Percentiles rank a stretch among this genome's conserved stretches.
Conservation (phyloP, 2,329 filamentous ascomycete species). For the Fusarium siculi region DNA sequence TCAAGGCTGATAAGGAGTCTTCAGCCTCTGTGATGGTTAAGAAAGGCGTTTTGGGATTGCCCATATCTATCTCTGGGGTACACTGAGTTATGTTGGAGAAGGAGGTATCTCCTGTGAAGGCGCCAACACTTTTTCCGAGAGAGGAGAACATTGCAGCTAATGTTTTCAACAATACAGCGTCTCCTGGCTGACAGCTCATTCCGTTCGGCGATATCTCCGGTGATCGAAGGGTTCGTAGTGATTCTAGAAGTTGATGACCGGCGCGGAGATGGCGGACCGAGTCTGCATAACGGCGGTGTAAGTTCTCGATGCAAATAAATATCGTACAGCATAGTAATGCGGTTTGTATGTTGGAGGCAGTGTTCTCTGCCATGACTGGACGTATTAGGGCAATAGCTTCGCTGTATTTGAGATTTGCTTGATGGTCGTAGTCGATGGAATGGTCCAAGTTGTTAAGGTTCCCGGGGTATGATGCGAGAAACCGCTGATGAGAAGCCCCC, state of each 20-base stretch:
- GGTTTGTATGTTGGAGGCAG: slow-evolving; percentile 18
- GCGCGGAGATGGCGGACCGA: slow-evolving; percentile 36
- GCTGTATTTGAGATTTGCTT: slow-evolving; percentile 37
- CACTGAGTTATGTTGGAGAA: slow-evolving; percentile 26
- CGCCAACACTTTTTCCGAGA: slow-evolving; percentile 24
- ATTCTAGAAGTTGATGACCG: slow-evolving; percentile 24
- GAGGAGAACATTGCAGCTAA: slow-evolving; percentile 29
- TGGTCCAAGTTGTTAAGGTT: neutral
- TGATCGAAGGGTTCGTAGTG: neutral
- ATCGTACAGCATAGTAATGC: slow-evolving; percentile 39
- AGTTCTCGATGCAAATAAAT: slow-evolving; percentile 40
- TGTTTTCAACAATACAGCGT: slow-evolving; percentile 1
- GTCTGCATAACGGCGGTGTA: slow-evolving; percentile 36
- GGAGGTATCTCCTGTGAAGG: slow-evolving; percentile 27
- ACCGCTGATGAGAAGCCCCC: slow-evolving; percentile 5
- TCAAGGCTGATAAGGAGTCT: neutral
- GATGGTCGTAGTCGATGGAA: neutral
- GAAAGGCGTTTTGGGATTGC: slow-evolving; percentile 19
- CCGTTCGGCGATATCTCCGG: neutral
- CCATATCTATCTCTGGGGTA: neutral
- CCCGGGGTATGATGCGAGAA: neutral
- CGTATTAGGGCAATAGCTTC: slow-evolving; percentile 34
- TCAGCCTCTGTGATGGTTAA: slow-evolving; percentile 10
- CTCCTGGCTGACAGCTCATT: neutral
- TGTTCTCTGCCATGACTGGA: slow-evolving; percentile 26